Evolutionary conservation across 164 flowering plant genomes (phyloP), one percentile per base, ranked within the genome.

Genomic region (Berberis thunbergii): DNA sequence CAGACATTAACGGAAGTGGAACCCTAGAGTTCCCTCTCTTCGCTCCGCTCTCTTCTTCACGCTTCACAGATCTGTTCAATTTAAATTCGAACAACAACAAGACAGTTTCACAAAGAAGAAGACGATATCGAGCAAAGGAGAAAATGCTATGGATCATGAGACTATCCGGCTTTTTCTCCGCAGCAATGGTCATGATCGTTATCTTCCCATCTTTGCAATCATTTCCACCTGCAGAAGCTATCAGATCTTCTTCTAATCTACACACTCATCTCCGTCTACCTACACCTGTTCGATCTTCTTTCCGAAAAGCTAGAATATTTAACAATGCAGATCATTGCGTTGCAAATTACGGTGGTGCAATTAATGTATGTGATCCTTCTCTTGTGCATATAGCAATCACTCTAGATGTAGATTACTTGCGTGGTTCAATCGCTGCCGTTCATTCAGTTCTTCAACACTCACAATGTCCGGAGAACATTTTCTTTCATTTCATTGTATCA

Each of bases 371-470:
- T 69, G 84, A 91, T 60, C 96, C 95, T 0, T 77, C 82, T 1
- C 74, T 87, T 9, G 91, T 89, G 6, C 98, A 91, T 70, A 91
- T 91, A 0, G 92, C 96, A 9, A 87, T 91, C 49, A 91, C 97
- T 1, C 90, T 91, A 43, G 97, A 91, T 41, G 77, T 80, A 0
- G 87, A 82, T 59, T 91, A 88, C 75, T 84, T 89, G 3, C 86
- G 98, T 0, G 98, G 98, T 57, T 91, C 98, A 12, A 75, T 91
- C 65, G 98, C 98, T 8, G 96, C 98, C 56, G 98, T 91, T 2
- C 86, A 89, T 64, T 91, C 98, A 0, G 73, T 91, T 49, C 73
- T 91, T 7, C 89, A 80, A 68, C 88, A 87, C 54, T 82, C 96
- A 0, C 45, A 49, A 57, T 91, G 98, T 61, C 96, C 98, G 0